A percentile compares a stretch with the other conserved stretches of the same genome.
Evolutionary conservation across 2,329 filamentous ascomycete species (phyloP).

Genomic region (Trichophyton schoenleinii): DNA sequence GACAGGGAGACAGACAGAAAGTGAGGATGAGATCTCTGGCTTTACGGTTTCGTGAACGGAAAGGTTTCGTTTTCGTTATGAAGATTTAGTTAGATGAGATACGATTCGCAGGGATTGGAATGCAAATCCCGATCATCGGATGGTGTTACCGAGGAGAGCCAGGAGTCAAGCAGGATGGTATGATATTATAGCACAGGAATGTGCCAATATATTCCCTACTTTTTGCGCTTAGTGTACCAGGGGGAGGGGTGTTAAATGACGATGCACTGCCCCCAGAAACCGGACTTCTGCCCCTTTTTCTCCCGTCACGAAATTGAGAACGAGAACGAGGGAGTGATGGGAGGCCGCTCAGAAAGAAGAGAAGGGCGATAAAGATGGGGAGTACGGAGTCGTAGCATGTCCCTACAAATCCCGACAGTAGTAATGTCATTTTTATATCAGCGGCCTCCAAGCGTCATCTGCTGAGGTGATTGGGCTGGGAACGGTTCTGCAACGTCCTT

Average conservation of each 20-base stretch:
- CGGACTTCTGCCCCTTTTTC: not conserved
- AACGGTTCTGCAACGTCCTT: slow-evolving; percentile 1
- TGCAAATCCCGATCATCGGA: slow-evolving; percentile 4
- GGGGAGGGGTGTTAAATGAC: not conserved
- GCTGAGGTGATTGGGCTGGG: not conserved
- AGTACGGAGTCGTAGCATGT: not conserved
- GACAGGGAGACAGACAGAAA: not conserved
- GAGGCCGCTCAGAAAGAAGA: not conserved
- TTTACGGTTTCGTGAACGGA: not conserved
- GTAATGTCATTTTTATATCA: not conserved
- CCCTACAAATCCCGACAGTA: not conserved
- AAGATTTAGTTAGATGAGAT: slow-evolving; percentile 2
- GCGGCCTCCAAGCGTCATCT: not conserved
- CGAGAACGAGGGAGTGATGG: not conserved
- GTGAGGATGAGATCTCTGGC: not conserved
- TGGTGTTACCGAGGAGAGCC: not conserved
- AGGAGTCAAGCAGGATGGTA: not conserved
- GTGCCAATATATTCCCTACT: not conserved
- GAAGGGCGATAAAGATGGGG: too few relatives aligned
- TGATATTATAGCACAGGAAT: not conserved
- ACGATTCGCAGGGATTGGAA: not conserved
- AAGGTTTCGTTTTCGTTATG: slow-evolving; percentile 3
- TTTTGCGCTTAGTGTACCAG: not conserved
- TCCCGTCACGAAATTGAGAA: not conserved
- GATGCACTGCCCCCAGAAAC: not conserved